Evolutionary conservation across 306 rosid genomes (phyloP), one percentile per base, ranked within the genome.

Genomic region (Canavalia ensiformis): DNA sequence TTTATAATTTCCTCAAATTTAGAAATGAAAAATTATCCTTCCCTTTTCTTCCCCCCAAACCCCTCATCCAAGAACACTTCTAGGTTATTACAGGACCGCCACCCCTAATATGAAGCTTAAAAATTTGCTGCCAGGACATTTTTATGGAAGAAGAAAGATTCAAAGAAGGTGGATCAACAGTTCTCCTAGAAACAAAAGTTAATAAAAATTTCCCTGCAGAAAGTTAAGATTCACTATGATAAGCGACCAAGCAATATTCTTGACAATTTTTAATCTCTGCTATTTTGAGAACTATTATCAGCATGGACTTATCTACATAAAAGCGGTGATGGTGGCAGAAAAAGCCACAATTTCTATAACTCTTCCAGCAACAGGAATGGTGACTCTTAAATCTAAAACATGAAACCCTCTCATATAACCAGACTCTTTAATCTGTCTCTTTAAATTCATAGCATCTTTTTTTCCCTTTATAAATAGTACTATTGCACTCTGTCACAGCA

Each of bases 201-300:
- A 37, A 37, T 37, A 37, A 37, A 37, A 37, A 18, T 18, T 18
- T 18, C 25, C 25, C 25, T 18, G 39, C 6, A 35, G 50, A 35
- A 52, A 52, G 12, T 52, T 25, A 54, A 41, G 54, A 56, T 25
- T 54, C 47, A 25, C 54, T 8, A 41, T 29, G 41, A 74, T 28
- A 44, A 41, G 10, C 12, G 50, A 6, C 55, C 2, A 9, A 9
- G 55, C 9, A 63, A 56, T 41, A 10, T 42, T 29, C 56, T 58
- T 31, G 47, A 75, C 47, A 72, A 39, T 5, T 60, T 44, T 46
- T 34, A 31, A 31, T 45, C 25, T 66, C 18, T 33, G 28, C 50
- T 50, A 33, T 25, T 64, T 57, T 56, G 18, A 56, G 39, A 68
- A 30, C 47, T 55, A 39, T 57, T 67, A 66, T 51, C 46, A 29